Conservation (phyloP, 768 basidiomycete species). For the Kwoniella newhampshirensis region DNA sequence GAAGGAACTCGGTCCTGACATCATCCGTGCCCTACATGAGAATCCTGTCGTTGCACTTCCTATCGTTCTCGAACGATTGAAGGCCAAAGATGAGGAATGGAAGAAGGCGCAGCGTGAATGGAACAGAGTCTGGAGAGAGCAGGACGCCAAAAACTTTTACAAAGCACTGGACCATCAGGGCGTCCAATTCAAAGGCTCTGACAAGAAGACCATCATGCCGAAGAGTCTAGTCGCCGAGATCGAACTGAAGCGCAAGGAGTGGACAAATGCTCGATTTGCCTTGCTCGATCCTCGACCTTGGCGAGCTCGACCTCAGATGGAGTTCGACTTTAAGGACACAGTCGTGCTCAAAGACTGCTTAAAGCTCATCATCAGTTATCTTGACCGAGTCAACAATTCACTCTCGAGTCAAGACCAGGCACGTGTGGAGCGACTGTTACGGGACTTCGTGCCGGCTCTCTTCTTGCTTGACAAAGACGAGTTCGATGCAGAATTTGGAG, state of each 20-base stretch:
- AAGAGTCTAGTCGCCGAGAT: slow-evolving; percentile 53
- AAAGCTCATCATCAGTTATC: slow-evolving; percentile 84
- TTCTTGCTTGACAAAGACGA: slow-evolving; percentile 60
- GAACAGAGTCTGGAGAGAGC: slow-evolving; percentile 94
- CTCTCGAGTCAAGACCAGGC: slow-evolving; percentile 73
- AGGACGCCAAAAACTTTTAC: slow-evolving; percentile 94
- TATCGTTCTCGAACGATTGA: slow-evolving; percentile 81
- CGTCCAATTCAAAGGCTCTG: slow-evolving; percentile 88
- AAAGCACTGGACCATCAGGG: slow-evolving; percentile 96
- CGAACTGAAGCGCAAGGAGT: slow-evolving; percentile 51
- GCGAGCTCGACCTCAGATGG: slow-evolving; percentile 68
- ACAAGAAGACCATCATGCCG: slow-evolving; percentile 64
- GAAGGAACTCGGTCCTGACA: slow-evolving; percentile 52
- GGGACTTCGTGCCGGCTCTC: slow-evolving; percentile 76
- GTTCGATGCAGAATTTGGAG: slow-evolving; percentile 55
- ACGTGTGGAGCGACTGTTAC: slow-evolving; percentile 78
- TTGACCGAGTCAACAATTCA: slow-evolving; percentile 74
- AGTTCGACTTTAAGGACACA: slow-evolving; percentile 75
- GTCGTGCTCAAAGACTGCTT: slow-evolving; percentile 79
- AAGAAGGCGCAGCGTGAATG: slow-evolving; percentile 88
- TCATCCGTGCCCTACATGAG: slow-evolving; percentile 73
- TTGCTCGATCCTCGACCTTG: slow-evolving; percentile 53
- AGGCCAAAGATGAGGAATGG: slow-evolving; percentile 97
- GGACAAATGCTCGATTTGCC: slow-evolving; percentile 50
- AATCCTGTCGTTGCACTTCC: slow-evolving; percentile 86